Evolutionary conservation across 73 alveolate species (phyloP), one percentile per base, ranked within the genome.

Genomic region (Durusdinium trenchii): DNA sequence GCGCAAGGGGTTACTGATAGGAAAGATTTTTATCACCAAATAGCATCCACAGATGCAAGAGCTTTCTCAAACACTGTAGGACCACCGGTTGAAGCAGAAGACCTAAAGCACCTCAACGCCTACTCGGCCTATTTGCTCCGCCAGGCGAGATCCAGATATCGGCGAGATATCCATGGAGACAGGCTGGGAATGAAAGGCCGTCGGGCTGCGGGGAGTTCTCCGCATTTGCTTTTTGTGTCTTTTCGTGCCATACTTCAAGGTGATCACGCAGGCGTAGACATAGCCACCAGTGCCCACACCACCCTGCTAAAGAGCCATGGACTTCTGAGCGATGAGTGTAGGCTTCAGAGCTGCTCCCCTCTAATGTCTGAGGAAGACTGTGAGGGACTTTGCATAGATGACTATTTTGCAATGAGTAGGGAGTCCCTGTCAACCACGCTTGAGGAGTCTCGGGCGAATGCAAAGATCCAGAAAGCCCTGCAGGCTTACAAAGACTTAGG

Each of bases 11-110:
- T 73, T 5, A 78, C 89, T 3, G 89, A 78, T 43, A 42, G 89
- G 43, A 78, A 78, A 43, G 89, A 78, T 47, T 78, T 42, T 78
- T 78, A 78, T 45, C 89, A 78, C 62, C 89, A 78, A 47, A 5
- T 78, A 3, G 48, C 45, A 42, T 6, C 42, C 45, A 46, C 28
- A 3, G n/a, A 14, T 6, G 6, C 16, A 14, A 71, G 38, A 38
- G 9, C 51, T n/a, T 26, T 32, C 28, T 5, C 12, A 3, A 71
- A 71, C 38, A 3, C 83, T 26, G 51, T 71, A n/a, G 83, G 51
- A 16, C 83, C 83, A 6, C 50, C 83, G 35, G 51, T 71, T n/a
- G 51, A 47, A 47, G 6, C 3, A 5, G 9, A 6, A 6, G 16
- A 28, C 3, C n/a, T 71, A 26, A 35, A 5, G 3, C 51, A 6